Conservation (phyloP, 2,329 filamentous ascomycete genomes). For the Esteya vermicola region DNA sequence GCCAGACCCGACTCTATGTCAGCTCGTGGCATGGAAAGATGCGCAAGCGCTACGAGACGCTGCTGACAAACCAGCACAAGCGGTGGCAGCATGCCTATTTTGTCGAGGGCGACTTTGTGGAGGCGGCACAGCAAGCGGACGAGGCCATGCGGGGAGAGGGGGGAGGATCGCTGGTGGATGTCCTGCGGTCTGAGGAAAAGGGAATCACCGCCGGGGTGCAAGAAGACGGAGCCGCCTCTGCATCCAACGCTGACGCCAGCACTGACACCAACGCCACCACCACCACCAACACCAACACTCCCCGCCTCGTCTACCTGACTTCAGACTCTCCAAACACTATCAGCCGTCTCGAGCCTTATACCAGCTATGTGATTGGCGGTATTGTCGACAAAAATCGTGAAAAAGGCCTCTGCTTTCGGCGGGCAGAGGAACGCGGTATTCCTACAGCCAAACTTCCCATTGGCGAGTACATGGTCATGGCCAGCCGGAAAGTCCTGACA, state of each 20-base stretch:
- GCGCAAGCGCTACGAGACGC: conserved; percentile 64
- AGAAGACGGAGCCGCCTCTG: conserved; percentile 15
- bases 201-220: background rate
- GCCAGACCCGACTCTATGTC: conserved; percentile 58
- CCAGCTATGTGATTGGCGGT: conserved; percentile 84
- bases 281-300: background rate
- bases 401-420: conserved; percentile 83
- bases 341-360: conserved; percentile 70
- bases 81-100: conserved; percentile 72
- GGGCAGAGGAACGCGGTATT: conserved; percentile 60
- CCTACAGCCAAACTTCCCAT: conserved; percentile 87
- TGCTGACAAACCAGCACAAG: conserved; percentile 55
- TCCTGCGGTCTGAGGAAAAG: conserved; percentile 26
- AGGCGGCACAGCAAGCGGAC: conserved; percentile 51
- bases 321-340: conserved; percentile 84
- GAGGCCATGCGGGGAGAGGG: conserved; percentile 47
- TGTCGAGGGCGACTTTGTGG: conserved; percentile 58
- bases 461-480: conserved; percentile 88
- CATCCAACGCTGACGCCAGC: too few species aligned
- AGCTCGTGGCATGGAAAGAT: conserved; percentile 67
- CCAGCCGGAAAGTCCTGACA: conserved; percentile 69
- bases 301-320: conserved; percentile 84
- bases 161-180: conserved; percentile 44
- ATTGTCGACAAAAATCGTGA: conserved; percentile 93
- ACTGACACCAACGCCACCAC: background rate